phyloP scores from a whole-genome alignment of 2,329 filamentous ascomycete species.

The Rosellinia necatrix region DNA sequence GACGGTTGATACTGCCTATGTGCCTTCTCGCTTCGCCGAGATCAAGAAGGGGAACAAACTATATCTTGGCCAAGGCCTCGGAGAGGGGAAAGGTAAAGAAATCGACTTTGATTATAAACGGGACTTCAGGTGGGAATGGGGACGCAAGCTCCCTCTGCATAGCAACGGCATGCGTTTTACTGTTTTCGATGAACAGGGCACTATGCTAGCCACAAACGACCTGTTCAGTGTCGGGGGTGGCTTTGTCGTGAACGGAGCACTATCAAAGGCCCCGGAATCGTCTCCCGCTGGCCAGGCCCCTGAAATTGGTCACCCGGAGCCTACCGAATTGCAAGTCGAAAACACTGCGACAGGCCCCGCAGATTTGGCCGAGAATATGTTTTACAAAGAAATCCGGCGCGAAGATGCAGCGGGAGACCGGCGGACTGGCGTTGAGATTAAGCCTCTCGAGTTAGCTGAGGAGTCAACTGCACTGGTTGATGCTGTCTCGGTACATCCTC shows the following conservation, averaged over 20 bases:
- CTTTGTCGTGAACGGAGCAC: conserved; percentile 55
- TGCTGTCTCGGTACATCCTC: conserved; percentile 8
- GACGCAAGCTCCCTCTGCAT: conserved; percentile 54
- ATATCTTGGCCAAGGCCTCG: conserved; percentile 48
- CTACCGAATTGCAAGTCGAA: conserved; percentile 34
- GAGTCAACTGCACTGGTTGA: conserved; percentile 25
- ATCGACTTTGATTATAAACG: conserved; percentile 54
- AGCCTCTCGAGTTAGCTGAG: conserved; percentile 38
- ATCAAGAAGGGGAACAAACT: conserved; percentile 53
- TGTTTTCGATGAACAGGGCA: conserved; percentile 54
- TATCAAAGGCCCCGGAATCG: conserved; percentile 48
- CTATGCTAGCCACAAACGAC: conserved; percentile 54
- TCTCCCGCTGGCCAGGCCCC: conserved; percentile 21
- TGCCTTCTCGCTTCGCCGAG: conserved; percentile 50
- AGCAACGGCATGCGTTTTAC: conserved; percentile 58
- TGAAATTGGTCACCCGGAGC: conserved; percentile 24
- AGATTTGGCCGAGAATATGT: conserved; percentile 57
- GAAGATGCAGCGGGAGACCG: conserved; percentile 52
- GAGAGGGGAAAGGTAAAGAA: conserved; percentile 48
- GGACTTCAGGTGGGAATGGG: conserved; percentile 58
- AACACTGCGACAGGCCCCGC: conserved; percentile 44
- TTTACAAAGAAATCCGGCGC: conserved; percentile 55
- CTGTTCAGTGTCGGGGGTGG: conserved; percentile 58
- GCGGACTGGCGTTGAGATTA: conserved; percentile 50
- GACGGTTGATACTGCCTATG: conserved; percentile 54